Evolutionary conservation across 2,329 filamentous ascomycete species (phyloP).

Genomic region (Claviceps sorghi): DNA sequence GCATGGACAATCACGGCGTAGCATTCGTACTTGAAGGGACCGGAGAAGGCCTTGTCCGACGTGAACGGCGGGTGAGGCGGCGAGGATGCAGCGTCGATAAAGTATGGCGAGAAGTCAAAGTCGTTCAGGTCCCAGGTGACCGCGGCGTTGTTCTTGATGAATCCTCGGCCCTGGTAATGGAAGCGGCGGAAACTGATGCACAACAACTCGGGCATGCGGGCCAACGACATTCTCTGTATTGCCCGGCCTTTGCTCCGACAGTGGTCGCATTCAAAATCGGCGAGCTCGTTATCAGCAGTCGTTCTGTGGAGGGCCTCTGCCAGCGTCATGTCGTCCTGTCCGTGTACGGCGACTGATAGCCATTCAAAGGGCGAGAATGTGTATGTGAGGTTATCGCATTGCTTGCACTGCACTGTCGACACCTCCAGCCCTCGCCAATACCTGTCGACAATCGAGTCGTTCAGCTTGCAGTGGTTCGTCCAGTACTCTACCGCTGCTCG

Average conservation of each 20-base stretch:
- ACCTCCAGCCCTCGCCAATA: slow-evolving; percentile 69
- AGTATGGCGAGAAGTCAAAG: slow-evolving; percentile 38
- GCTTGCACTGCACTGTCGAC: slow-evolving; percentile 54
- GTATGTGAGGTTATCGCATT: slow-evolving; percentile 35
- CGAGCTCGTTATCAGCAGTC: slow-evolving; percentile 51
- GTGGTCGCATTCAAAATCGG: slow-evolving; percentile 57
- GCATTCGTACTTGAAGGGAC: slow-evolving; percentile 63
- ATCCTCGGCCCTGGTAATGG: slow-evolving; percentile 23
- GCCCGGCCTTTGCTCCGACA: slow-evolving; percentile 56
- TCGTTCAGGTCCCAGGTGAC: slow-evolving; percentile 65
- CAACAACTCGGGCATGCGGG: slow-evolving; percentile 63
- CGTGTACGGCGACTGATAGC: slow-evolving; percentile 28
- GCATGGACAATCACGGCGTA: slow-evolving; percentile 74
- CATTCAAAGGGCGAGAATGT: slow-evolving; percentile 38
- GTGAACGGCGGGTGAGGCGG: slow-evolving; percentile 12
- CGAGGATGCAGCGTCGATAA: slow-evolving; percentile 16
- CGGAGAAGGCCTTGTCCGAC: slow-evolving; percentile 25
- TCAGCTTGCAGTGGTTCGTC: slow-evolving; percentile 52
- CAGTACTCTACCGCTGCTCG: slow-evolving; percentile 61
- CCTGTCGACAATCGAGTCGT: slow-evolving; percentile 61
- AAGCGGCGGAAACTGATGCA: slow-evolving; percentile 60
- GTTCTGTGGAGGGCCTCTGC: slow-evolving; percentile 57
- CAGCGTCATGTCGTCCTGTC: slow-evolving; percentile 21
- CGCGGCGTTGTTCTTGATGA: slow-evolving; percentile 52
- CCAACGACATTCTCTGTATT: slow-evolving; percentile 58